Conservation (phyloP, 768 basidiomycete species). For the Lactarius akahatsu region DNA sequence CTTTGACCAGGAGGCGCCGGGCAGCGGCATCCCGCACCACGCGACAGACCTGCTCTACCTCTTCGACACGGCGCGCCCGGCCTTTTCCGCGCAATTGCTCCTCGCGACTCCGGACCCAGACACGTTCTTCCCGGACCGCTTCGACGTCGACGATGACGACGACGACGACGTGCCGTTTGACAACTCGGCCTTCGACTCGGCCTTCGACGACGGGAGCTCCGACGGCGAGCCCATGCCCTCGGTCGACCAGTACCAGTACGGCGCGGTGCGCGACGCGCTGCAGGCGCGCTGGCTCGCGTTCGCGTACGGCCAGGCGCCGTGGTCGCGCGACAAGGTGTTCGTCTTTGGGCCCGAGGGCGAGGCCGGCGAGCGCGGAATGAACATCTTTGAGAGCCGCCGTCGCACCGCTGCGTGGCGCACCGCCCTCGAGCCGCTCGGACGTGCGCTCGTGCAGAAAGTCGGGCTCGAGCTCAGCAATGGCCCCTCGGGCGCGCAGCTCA, state of each 20-base stretch:
- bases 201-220: constrained; percentile 33
- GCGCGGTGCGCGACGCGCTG: constrained; percentile 65
- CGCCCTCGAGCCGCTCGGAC: constrained; percentile 66
- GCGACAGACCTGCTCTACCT: constrained; percentile 73
- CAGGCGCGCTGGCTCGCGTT: constrained; percentile 77
- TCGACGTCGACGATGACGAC: constrained; percentile 32
- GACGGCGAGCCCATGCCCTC: constrained; percentile 53
- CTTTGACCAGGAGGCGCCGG: constrained; percentile 78
- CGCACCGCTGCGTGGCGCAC: constrained; percentile 61
- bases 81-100: constrained; percentile 30
- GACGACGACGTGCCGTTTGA: constrained; percentile 42
- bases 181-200: constrained; percentile 29
- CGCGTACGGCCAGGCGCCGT: constrained; percentile 70
- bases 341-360: constrained; percentile 85
- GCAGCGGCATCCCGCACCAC: constrained; percentile 63
- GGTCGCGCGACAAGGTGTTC: constrained; percentile 66
- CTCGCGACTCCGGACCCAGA: constrained; percentile 35
- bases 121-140: constrained; percentile 34
- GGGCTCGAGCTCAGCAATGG: constrained; percentile 74
- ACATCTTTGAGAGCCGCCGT: constrained; percentile 66
- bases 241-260: constrained; percentile 67
- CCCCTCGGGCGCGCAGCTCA: constrained; percentile 40
- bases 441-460: constrained; percentile 65
- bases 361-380: constrained; percentile 63
- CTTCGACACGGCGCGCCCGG: constrained; percentile 69